Evolutionary conservation across 2,329 filamentous ascomycete genomes (phyloP).

Genomic region (Alternaria ethzedia): DNA sequence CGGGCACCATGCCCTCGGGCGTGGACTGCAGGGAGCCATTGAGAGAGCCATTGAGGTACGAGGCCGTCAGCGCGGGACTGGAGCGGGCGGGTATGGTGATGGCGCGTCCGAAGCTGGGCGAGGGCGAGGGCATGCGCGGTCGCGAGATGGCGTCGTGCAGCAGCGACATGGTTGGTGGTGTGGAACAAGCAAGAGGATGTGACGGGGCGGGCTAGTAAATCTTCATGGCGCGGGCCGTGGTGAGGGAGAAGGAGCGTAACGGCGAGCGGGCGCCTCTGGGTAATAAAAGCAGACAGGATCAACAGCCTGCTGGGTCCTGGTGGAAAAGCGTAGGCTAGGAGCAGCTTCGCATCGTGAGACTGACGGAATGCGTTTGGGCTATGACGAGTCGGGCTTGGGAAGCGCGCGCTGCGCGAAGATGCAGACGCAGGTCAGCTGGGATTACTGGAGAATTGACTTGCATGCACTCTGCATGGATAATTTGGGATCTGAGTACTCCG

Average conservation of each 20-base stretch:
- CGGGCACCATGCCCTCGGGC: conserved; percentile 66
- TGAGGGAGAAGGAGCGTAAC: conserved; percentile 23
- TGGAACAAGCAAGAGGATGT: conserved; percentile 3
- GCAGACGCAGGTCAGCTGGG: conserved; percentile 35
- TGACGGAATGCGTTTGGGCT: conserved; percentile 29
- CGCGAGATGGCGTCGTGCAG: conserved; percentile 37
- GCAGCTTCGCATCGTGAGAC: conserved; percentile 40
- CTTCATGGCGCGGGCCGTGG: conserved; percentile 34
- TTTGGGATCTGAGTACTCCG: conserved; percentile 29
- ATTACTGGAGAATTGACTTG: conserved; percentile 18
- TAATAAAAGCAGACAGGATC: conserved; percentile 35
- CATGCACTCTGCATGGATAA: conserved; percentile 26
- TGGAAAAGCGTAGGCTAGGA: conserved; percentile 26
- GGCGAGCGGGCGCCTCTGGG: conserved; percentile 32
- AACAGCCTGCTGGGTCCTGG: conserved; percentile 36
- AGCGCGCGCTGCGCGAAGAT: conserved; percentile 42
- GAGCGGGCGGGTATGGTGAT: conserved; percentile 48
- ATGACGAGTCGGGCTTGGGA: conserved; percentile 32
- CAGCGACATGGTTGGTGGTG: conserved; percentile 32
- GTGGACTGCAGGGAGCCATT: conserved; percentile 71
- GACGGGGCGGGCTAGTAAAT: conserved; percentile 21
- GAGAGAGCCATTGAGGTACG: conserved; percentile 63
- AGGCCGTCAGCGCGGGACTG: conserved; percentile 49
- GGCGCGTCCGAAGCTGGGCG: conserved; percentile 40
- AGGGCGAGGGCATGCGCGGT: conserved; percentile 43